phyloP scores from a whole-genome alignment of 768 basidiomycete species.

The Xerocomellus amylosporus region DNA sequence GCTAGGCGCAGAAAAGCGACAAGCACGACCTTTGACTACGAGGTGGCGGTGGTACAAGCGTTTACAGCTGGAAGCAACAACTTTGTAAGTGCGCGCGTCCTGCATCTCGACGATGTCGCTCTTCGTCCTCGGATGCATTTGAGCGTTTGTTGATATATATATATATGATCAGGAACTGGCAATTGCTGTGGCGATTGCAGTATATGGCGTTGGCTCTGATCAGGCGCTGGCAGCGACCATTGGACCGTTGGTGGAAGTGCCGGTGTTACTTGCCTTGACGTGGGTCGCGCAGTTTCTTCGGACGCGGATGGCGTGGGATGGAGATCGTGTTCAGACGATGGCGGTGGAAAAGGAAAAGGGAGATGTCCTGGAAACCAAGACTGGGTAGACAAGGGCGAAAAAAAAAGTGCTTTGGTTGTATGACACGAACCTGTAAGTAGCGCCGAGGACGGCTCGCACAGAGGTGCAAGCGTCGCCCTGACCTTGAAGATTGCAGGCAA shows the following conservation, averaged over 20 bases:
- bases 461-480: not conserved
- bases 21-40: constrained; percentile 45
- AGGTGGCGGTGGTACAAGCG: constrained; percentile 71
- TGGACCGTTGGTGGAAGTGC: constrained; percentile 77
- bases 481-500: no score
- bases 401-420: no score
- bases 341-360: not conserved
- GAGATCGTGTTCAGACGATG: not conserved
- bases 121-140: not conserved
- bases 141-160: not conserved
- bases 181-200: constrained; percentile 76
- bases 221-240: constrained; percentile 82
- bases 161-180: constrained; percentile 58
- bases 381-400: not conserved
- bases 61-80: constrained; percentile 84
- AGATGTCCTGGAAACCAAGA: not conserved
- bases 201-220: constrained; percentile 73
- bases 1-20: constrained; percentile 4
- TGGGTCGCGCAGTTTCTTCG: constrained; percentile 57
- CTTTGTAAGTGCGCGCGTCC: constrained; percentile 45
- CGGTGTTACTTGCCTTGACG: constrained; percentile 66
- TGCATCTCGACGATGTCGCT: not conserved
- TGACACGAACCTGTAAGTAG: not conserved
- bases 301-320: constrained; percentile 40
- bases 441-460: not conserved